These are phyloP conservation scores for Larix sibirica DNA, from an alignment of 83 land plant genomes.

Conservation along the genomic window DNA sequence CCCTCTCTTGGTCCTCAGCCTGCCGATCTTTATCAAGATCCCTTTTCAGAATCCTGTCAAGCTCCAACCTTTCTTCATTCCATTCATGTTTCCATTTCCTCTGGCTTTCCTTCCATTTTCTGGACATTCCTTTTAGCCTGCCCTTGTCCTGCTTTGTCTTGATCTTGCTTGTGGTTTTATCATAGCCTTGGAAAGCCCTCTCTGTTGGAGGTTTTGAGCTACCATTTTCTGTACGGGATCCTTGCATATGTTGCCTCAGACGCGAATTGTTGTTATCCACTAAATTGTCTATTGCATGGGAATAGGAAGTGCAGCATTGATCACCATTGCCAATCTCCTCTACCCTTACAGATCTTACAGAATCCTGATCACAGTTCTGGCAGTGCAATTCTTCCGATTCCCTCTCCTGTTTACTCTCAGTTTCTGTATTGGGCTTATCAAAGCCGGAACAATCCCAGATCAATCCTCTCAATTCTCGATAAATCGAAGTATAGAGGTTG, in stretches of 20 bases:
- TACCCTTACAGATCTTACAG: conserved; percentile 2
- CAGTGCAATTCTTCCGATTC: conserved; percentile 34
- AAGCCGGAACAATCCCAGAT: conserved; percentile 69
- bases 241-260: neutral
- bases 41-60: conserved; percentile 49
- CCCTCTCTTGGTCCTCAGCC: conserved; percentile 22
- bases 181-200: neutral
- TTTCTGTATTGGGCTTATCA: conserved; percentile 17
- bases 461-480: conserved; percentile 80
- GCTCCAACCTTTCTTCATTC: conserved; percentile 69
- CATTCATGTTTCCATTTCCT: conserved; percentile 68
- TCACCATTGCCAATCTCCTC: neutral
- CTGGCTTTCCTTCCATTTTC: conserved; percentile 64
- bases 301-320: neutral
- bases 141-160: conserved; percentile 17
- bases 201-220: neutral
- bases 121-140: conserved; percentile 29
- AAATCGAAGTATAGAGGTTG: conserved; percentile 82
- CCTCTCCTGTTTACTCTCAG: conserved; percentile 3
- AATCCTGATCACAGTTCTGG: conserved; percentile 19
- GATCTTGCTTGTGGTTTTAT: conserved; percentile 4
- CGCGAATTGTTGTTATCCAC: neutral
- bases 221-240: neutral
- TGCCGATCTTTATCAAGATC: conserved; percentile 20
- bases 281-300: neutral